These are phyloP conservation scores for Boletus subparvulus DNA, from an alignment of 768 basidiomycete genomes.

Conservation along the genomic window DNA sequence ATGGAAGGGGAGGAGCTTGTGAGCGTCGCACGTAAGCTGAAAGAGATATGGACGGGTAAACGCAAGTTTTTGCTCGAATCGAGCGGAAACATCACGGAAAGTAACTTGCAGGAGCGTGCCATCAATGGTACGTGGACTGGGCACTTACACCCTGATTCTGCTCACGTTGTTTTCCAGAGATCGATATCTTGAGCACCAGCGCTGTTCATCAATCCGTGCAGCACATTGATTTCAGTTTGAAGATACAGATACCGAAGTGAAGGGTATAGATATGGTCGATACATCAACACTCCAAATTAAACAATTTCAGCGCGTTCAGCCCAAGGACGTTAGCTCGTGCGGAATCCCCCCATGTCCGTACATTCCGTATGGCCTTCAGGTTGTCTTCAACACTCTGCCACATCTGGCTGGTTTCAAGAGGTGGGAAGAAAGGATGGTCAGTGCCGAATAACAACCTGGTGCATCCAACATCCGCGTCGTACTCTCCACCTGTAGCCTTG, in stretches of 20 bases:
- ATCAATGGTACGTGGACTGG: constrained; percentile 63
- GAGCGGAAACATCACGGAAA: constrained; percentile 92
- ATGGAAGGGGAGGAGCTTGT: constrained; percentile 76
- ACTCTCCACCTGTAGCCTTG: constrained; percentile 33
- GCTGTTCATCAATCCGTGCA: constrained; percentile 88
- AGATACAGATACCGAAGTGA: constrained; percentile 73
- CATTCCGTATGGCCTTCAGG: constrained; percentile 65
- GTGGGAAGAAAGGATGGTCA: constrained; percentile 91
- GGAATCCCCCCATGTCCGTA: constrained; percentile 45
- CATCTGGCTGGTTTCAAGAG: constrained; percentile 60
- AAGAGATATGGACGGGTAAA: constrained; percentile 76
- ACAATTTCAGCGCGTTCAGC: constrained; percentile 70
- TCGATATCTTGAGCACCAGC: constrained; percentile 94
- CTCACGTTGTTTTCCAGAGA: constrained; percentile 51
- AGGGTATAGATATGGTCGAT: constrained; percentile 5
- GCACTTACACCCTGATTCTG: not conserved
- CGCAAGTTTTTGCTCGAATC: constrained; percentile 89
- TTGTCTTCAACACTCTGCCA: constrained; percentile 89
- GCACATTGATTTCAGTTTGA: constrained; percentile 96
- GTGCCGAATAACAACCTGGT: constrained; percentile 76
- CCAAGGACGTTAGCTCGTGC: constrained; percentile 64
- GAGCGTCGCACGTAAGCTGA: constrained; percentile 65
- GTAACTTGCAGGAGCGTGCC: constrained; percentile 75
- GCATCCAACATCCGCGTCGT: constrained; percentile 45
- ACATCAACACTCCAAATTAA: constrained; percentile 44